Evolutionary conservation across 345 rosid species (phyloP).

Genomic region (Triadica sebifera): DNA sequence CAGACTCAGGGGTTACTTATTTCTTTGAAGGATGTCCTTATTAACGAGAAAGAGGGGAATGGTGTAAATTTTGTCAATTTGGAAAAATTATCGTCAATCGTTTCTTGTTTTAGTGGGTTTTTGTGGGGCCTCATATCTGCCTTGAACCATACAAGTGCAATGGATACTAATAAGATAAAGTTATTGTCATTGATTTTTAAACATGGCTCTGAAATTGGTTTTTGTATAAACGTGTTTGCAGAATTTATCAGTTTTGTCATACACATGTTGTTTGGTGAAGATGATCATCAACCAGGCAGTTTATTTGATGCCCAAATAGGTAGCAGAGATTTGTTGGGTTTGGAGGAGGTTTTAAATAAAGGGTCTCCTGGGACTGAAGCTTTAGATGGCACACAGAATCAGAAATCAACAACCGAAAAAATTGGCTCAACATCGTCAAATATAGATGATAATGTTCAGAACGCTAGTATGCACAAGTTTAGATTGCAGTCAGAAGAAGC

Average conservation of each 20-base stretch:
- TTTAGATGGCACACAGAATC: slow-evolving; percentile 12
- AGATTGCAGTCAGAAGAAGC: slow-evolving; percentile 26
- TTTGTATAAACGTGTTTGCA: slow-evolving; percentile 35
- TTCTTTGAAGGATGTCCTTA: slow-evolving; percentile 38
- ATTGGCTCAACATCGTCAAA: slow-evolving; percentile 20
- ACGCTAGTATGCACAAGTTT: slow-evolving; percentile 5
- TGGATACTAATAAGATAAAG: slow-evolving; percentile 38
- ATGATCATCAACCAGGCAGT: slow-evolving; percentile 31
- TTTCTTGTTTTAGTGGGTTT: slow-evolving; percentile 73
- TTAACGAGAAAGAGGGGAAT: slow-evolving; percentile 30
- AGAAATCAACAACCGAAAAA: slow-evolving; percentile 10
- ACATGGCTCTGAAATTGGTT: slow-evolving; percentile 38
- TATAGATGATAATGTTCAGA: slow-evolving; percentile 24
- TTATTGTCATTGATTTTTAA: slow-evolving; percentile 36
- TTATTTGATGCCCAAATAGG: slow-evolving; percentile 26
- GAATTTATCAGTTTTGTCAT: slow-evolving; percentile 43
- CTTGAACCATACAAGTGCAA: too few relatives aligned
- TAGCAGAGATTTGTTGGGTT: slow-evolving; percentile 13
- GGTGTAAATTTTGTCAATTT: slow-evolving; percentile 33
- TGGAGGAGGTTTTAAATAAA: slow-evolving; percentile 14
- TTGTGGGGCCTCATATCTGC: slow-evolving; percentile 84
- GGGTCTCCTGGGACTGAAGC: slow-evolving; percentile 7
- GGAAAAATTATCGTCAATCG: slow-evolving; percentile 43
- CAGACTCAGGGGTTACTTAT: slow-evolving; percentile 46
- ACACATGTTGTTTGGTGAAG: slow-evolving; percentile 37